Percentiles rank a stretch among this genome's conserved stretches.
Evolutionary conservation across 1,284 basidiomycete species (phyloP).

Genomic region (Microbotryum intermedium): DNA sequence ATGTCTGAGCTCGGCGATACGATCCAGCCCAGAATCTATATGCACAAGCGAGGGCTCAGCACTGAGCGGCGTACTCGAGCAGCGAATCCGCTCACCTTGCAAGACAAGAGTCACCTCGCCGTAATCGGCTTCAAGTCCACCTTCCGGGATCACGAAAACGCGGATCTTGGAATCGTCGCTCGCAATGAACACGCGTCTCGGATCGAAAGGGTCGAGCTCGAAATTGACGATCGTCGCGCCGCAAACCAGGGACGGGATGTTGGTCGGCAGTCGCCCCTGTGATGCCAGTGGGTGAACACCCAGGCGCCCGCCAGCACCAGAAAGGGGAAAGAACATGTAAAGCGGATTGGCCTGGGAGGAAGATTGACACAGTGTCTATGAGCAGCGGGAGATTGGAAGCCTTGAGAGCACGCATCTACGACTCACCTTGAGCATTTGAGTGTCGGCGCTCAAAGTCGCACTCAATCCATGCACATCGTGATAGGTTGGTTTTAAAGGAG

Average conservation of each 20-base stretch:
- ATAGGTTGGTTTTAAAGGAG: conserved; percentile 43
- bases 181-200: conserved; percentile 38
- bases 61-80: conserved; percentile 26
- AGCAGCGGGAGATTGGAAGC: not conserved
- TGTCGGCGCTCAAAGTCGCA: conserved; percentile 40
- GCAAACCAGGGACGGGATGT: conserved; percentile 32
- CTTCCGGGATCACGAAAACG: conserved; percentile 37
- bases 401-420: not conserved
- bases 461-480: conserved; percentile 40
- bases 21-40: conserved; percentile 39
- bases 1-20: conserved; percentile 39
- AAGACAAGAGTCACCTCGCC: not conserved
- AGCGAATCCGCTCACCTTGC: conserved; percentile 2
- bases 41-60: conserved; percentile 20
- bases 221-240: conserved; percentile 42
- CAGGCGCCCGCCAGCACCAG: conserved; percentile 44
- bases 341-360: conserved; percentile 31
- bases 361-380: not conserved
- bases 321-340: conserved; percentile 42
- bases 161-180: conserved; percentile 42
- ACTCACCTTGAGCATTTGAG: conserved; percentile 34
- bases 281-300: conserved; percentile 39
- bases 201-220: conserved; percentile 38
- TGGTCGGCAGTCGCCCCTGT: conserved; percentile 39
- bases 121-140: conserved; percentile 21